Conservation (phyloP, 129 eudicot genomes). For the Flaveria trinervia region DNA sequence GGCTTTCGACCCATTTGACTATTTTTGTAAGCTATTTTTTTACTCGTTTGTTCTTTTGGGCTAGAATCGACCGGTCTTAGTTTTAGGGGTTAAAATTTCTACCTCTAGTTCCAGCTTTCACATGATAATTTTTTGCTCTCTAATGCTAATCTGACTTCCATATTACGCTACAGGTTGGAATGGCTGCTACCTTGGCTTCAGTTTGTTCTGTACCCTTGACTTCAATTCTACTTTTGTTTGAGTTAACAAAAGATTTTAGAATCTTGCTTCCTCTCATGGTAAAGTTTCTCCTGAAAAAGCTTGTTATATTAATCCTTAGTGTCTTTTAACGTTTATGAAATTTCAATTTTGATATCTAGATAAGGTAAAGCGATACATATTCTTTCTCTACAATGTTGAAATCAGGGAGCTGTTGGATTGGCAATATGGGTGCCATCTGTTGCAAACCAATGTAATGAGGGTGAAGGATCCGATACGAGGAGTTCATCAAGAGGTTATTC, state of each 20-base stretch:
- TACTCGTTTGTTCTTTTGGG: background rate
- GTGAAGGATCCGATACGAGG: slow-evolving; percentile 53
- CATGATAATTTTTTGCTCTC: background rate
- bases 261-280: slow-evolving; percentile 99
- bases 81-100: background rate
- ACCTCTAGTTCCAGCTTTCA: background rate
- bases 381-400: background rate
- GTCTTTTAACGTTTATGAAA: background rate
- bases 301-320: background rate
- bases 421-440: slow-evolving; percentile 99
- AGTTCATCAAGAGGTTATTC: slow-evolving; percentile 60
- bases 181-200: slow-evolving; percentile 99
- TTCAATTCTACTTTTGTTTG: slow-evolving; percentile 90
- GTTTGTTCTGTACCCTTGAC: slow-evolving; percentile 97
- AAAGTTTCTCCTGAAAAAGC: slow-evolving; percentile 18
- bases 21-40: background rate
- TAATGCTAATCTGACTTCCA: background rate
- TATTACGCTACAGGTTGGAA: slow-evolving; percentile 73
- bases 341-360: background rate
- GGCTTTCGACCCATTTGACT: background rate
- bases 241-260: slow-evolving; percentile 93
- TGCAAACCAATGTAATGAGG: slow-evolving; percentile 67
- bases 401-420: slow-evolving; percentile 96
- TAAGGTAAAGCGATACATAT: background rate
- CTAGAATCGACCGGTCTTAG: background rate